phyloP scores from a whole-genome alignment of 2,329 filamentous ascomycete genomes.

The Ophiocordyceps australis region DNA sequence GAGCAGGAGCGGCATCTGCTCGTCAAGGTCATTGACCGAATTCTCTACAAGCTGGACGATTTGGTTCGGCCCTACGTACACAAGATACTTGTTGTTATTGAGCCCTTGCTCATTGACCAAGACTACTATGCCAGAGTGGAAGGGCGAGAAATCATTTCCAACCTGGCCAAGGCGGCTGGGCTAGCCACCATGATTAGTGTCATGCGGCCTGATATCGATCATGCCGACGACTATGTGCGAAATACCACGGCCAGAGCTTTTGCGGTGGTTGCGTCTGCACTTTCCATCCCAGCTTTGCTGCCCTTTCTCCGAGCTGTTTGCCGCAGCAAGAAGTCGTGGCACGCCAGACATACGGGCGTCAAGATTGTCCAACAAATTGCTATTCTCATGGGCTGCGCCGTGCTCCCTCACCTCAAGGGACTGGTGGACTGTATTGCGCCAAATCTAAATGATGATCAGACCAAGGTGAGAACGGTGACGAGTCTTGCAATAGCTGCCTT shows the following conservation, averaged over 20 bases:
- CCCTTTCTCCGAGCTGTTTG: constrained; percentile 93
- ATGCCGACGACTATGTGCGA: constrained; percentile 93
- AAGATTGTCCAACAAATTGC: constrained; percentile 99
- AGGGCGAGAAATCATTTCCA: constrained; percentile 96
- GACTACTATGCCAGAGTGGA: constrained; percentile 98
- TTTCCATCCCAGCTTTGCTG: constrained; percentile 86
- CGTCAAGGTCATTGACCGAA: constrained; percentile 97
- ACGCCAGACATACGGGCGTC: constrained; percentile 91
- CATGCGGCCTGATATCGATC: constrained; percentile 97
- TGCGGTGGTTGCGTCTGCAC: constrained; percentile 86
- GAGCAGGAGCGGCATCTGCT: constrained; percentile 96
- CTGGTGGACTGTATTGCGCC: constrained; percentile 92
- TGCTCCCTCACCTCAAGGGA: constrained; percentile 87
- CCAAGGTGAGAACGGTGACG: constrained; percentile 92
- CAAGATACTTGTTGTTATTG: constrained; percentile 96
- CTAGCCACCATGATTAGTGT: constrained; percentile 98
- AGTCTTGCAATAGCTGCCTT: constrained; percentile 87
- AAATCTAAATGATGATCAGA: constrained; percentile 93
- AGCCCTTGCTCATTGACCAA: constrained; percentile 96
- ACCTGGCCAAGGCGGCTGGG: constrained; percentile 89
- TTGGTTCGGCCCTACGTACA: constrained; percentile 91
- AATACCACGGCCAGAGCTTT: constrained; percentile 97
- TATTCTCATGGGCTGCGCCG: constrained; percentile 95
- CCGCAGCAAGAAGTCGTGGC: constrained; percentile 97
- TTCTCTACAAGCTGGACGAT: constrained; percentile 96